Evolutionary conservation across 352 stramenopile species (phyloP).

Genomic region (Nothophytophthora sp.): DNA sequence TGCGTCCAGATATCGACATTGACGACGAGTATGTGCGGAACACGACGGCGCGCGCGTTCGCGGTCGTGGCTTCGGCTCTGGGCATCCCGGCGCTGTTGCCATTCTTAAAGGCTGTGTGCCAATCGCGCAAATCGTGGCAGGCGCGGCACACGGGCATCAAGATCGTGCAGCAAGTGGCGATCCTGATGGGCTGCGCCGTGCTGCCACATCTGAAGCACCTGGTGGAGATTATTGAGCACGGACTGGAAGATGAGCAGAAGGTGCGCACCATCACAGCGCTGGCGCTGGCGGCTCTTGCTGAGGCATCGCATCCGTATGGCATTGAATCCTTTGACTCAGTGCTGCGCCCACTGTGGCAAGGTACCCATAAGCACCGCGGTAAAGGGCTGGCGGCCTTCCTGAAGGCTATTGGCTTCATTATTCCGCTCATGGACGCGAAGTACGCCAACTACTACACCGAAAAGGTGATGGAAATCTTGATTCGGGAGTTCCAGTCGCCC

Average conservation of each 20-base stretch:
- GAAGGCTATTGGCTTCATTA: slow-evolving; percentile 99
- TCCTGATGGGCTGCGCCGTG: slow-evolving; percentile 98
- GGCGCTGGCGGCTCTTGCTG: slow-evolving; percentile 96
- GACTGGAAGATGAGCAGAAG: slow-evolving; percentile 98
- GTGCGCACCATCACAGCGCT: slow-evolving; percentile 98
- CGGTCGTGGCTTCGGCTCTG: slow-evolving; percentile 98
- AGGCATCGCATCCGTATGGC: slow-evolving; percentile 98
- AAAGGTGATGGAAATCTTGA: slow-evolving; percentile 99
- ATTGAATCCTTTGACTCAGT: slow-evolving; percentile 99
- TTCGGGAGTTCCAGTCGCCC: slow-evolving; percentile 98
- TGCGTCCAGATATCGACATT: slow-evolving; percentile 99
- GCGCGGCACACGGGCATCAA: slow-evolving; percentile 99
- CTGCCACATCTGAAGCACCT: slow-evolving; percentile 98
- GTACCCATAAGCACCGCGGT: slow-evolving; percentile 97
- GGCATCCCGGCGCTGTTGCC: slow-evolving; percentile 97
- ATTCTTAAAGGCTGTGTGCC: slow-evolving; percentile 99
- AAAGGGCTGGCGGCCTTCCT: slow-evolving; percentile 98
- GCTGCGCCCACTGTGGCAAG: slow-evolving; percentile 97
- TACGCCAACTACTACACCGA: slow-evolving; percentile 99
- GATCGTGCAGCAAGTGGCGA: slow-evolving; percentile 99
- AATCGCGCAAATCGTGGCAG: slow-evolving; percentile 98
- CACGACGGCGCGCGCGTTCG: slow-evolving; percentile 98
- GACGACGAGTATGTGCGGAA: slow-evolving; percentile 99
- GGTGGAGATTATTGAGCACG: slow-evolving; percentile 98
- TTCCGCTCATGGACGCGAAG: slow-evolving; percentile 99